Percentiles rank a stretch among this genome's conserved stretches.
Conservation (phyloP, 2,329 filamentous ascomycete species). For the Sporothrix protearum region DNA sequence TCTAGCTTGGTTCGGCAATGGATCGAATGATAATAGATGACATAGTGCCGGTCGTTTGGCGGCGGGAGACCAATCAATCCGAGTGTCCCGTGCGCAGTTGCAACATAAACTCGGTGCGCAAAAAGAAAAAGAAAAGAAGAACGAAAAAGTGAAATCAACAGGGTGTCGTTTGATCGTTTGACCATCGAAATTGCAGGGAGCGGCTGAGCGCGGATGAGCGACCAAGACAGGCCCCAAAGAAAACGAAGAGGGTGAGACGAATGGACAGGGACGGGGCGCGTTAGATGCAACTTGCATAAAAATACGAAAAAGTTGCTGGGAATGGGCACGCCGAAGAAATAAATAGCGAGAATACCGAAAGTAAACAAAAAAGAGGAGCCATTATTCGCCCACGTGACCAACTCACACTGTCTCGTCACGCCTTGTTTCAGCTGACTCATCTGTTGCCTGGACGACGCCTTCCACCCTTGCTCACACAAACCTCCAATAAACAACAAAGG, state of each 20-base stretch:
- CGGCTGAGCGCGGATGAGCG: neutral
- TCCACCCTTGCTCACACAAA: neutral
- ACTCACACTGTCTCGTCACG: neutral
- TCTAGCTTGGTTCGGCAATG: constrained; percentile 12
- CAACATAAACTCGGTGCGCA: neutral
- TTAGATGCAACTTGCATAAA: no score
- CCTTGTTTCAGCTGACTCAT: constrained; percentile 12
- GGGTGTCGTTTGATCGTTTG: constrained; percentile 11
- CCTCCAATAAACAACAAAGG: constrained; percentile 14
- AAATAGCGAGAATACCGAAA: neutral
- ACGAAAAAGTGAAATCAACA: neutral
- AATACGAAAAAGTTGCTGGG: neutral
- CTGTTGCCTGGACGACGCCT: constrained; percentile 12
- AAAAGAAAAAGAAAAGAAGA: neutral
- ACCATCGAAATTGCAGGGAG: constrained; percentile 16
- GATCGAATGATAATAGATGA: neutral
- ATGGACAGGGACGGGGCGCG: neutral
- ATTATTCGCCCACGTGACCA: constrained; percentile 3
- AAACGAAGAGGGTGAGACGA: neutral
- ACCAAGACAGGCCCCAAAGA: neutral
- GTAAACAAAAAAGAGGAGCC: neutral
- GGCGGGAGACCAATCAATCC: neutral
- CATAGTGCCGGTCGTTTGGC: neutral
- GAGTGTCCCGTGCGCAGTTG: neutral
- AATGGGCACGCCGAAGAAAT: constrained; percentile 8